Base-by-base conservation (phyloP, 202 grass and related monocot species). In the Schoenoplectus triqueter region DNA sequence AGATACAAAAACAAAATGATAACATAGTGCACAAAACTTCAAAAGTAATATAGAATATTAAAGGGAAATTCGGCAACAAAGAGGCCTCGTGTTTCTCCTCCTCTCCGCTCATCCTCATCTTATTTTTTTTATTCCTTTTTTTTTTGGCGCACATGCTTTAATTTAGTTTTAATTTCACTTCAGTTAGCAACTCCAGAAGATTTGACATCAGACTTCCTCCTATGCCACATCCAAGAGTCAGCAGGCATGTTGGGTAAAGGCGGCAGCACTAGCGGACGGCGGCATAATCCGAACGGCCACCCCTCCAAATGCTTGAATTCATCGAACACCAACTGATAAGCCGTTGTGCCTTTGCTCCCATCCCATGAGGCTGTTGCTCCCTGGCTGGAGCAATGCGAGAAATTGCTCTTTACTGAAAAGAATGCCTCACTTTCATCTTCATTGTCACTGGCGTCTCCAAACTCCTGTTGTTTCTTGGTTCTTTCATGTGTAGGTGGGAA, bases 231-330 rank as follows among this genome's bases (percentile, higher is more conserved):
- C 96, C 96, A 99, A 8, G 96, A 89, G 78, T 96, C 96, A 1
- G 80, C 79, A 0, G 96, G 96, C 10, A 86, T 78, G 88, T 85
- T 91, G 46, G 96, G 96, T 87, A 96, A 79, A 64, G 96, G 96
- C 7, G 91, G 96, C 63, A 92, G 86, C 17, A 90, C 66, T 50
- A 86, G 57, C n/a, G 85, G 78, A 9, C 85, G 82, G 19, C 89
- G 93, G 82, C 88, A 94, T 49, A 99, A 87, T 21, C 96, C 96
- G 81, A 99, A 99, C 61, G 91, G 96, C 96, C 96, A 99, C 49
- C 96, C 96, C n/a, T 96, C 87, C 78, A 91, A 99, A 73, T 90
- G 63, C 11, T 55, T 88, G 69, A 99, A 89, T 40, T 90, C 86
- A 48, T 91, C 90, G 86, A 85, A 83, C 82, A 75, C 77, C 17